Evolutionary conservation across 345 rosid species (phyloP).

Genomic region (Eucalyptus regnans): DNA sequence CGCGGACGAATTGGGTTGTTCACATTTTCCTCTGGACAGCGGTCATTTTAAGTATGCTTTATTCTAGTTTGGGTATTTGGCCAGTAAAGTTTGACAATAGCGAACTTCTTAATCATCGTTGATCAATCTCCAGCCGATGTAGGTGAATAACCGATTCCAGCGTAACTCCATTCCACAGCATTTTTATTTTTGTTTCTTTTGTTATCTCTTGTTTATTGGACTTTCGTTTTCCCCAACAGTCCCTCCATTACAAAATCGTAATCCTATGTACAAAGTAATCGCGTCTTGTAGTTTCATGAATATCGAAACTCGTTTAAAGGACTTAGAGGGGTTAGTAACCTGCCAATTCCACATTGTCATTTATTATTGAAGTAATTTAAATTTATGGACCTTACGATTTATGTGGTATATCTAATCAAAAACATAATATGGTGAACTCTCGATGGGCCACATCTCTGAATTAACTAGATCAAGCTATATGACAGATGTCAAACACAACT

Average conservation of each 20-base stretch:
- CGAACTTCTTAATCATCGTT: not conserved
- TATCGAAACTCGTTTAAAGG: not conserved
- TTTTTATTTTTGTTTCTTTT: not conserved
- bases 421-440: not conserved
- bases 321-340: not conserved
- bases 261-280: not conserved
- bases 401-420: not conserved
- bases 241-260: not conserved
- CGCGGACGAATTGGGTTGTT: not conserved
- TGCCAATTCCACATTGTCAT: not conserved
- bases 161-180: not conserved
- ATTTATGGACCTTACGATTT: not conserved
- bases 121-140: not conserved
- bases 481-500: accelerated
- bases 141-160: not conserved
- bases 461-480: accelerated
- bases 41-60: not conserved
- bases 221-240: not conserved
- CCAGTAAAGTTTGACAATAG: not conserved
- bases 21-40: not conserved
- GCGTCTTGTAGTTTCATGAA: not conserved
- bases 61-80: not conserved
- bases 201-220: not conserved
- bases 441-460: accelerated
- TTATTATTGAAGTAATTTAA: not conserved